Percentiles rank a stretch among this genome's conserved stretches.
Evolutionary conservation across 257 asterid species (phyloP).

Genomic region (Phtheirospermum japonicum): DNA sequence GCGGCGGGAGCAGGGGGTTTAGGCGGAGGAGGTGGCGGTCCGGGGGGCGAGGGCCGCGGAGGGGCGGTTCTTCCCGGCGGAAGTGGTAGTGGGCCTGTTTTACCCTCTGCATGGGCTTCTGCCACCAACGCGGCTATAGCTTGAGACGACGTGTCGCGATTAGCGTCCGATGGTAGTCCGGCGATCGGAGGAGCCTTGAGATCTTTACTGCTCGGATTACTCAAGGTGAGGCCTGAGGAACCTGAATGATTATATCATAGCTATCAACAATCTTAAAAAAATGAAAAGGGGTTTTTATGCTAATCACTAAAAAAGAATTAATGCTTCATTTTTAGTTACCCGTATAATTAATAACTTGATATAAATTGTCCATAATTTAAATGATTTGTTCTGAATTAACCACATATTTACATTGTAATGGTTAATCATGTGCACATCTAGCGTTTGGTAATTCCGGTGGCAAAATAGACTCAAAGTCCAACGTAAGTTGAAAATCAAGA

Average conservation of each 20-base stretch:
- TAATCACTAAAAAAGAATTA: no score
- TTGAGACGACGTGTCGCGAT: slow-evolving; percentile 26
- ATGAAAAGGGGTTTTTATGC: no score
- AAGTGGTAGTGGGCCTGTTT: slow-evolving; percentile 43
- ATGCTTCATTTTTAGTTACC: no score
- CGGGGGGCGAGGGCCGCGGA: slow-evolving; percentile 33
- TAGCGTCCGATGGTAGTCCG: slow-evolving; percentile 3
- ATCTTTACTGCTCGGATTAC: slow-evolving; percentile 27
- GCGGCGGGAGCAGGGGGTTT: slow-evolving; percentile 59
- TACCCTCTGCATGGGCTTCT: slow-evolving; percentile 31
- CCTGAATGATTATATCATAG: slow-evolving; percentile 35
- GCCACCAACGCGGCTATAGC: not conserved
- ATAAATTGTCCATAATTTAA: no score
- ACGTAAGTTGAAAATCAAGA: no score
- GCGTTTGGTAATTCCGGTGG: no score
- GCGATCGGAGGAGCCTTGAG: slow-evolving; percentile 35
- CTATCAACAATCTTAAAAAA: slow-evolving; percentile 18
- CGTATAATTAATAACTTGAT: not conserved
- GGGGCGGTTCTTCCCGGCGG: slow-evolving; percentile 70
- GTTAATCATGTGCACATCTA: no score
- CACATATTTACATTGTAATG: no score
- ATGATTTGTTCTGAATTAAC: no score
- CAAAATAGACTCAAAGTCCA: no score
- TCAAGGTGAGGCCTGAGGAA: slow-evolving; percentile 38
- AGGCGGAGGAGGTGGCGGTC: slow-evolving; percentile 57